phyloP scores from a whole-genome alignment of 139 green algal species.

The Picochlorum sp. region DNA sequence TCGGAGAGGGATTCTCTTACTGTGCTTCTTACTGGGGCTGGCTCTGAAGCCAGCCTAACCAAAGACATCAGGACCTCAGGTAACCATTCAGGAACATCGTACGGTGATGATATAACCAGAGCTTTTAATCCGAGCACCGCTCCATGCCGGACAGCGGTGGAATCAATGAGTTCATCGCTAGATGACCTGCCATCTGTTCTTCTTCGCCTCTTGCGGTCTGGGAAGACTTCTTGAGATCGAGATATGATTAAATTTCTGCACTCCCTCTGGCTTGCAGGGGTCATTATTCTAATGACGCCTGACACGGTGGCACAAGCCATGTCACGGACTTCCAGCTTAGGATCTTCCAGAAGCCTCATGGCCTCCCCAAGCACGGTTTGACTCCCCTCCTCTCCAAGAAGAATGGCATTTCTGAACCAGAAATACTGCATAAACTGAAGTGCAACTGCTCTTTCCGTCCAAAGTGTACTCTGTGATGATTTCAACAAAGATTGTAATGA shows the following conservation, averaged over 20 bases:
- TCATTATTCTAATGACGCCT: slow-evolving; percentile 29
- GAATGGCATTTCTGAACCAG: slow-evolving; percentile 68
- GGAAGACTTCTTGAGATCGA: slow-evolving; percentile 35
- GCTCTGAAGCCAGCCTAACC: slow-evolving; percentile 36
- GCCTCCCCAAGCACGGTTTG: slow-evolving; percentile 29
- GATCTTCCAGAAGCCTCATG: slow-evolving; percentile 48
- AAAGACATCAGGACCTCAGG: slow-evolving; percentile 67
- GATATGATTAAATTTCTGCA: slow-evolving; percentile 40
- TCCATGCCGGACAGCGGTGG: slow-evolving; percentile 25
- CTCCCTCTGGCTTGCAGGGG: slow-evolving; percentile 9
- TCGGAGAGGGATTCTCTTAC: slow-evolving; percentile 48
- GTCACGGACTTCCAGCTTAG: slow-evolving; percentile 61
- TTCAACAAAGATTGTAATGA: slow-evolving; percentile 19
- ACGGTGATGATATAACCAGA: slow-evolving; percentile 69
- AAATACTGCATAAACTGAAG: slow-evolving; percentile 65
- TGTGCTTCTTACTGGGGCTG: slow-evolving; percentile 34
- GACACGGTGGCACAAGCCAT: slow-evolving; percentile 63
- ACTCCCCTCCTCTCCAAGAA: slow-evolving; percentile 32
- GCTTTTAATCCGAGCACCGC: slow-evolving; percentile 64
- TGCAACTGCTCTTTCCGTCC: slow-evolving; percentile 58
- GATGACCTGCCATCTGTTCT: neutral
- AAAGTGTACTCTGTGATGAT: slow-evolving; percentile 30
- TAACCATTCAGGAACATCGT: slow-evolving; percentile 78
- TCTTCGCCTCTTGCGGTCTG: slow-evolving; percentile 6
- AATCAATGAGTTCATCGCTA: neutral